These are phyloP conservation scores for Cyanidium caldarium DNA, from an alignment of 23 red algal genomes.

Conservation along the genomic window DNA sequence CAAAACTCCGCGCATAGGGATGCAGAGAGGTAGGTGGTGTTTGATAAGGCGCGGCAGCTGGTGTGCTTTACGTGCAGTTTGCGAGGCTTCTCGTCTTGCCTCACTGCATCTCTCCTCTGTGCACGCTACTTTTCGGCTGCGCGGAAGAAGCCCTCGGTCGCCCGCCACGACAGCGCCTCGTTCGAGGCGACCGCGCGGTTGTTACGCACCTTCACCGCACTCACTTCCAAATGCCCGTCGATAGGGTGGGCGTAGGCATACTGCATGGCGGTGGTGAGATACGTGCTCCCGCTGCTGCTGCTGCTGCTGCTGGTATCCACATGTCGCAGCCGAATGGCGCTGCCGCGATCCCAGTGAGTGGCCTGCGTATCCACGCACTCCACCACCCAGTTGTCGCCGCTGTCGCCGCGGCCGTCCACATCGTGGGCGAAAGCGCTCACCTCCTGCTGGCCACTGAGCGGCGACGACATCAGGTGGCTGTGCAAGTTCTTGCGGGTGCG, in stretches of 20 bases:
- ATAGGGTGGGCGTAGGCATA: background rate
- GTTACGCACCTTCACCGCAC: too few species aligned
- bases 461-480: conserved; percentile 57
- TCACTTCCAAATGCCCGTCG: background rate
- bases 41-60: too few species aligned
- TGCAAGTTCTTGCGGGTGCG: conserved; percentile 71
- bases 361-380: conserved; percentile 10
- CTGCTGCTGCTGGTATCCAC: too few species aligned
- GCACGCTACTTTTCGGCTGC: too few species aligned
- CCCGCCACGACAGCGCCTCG: too few species aligned
- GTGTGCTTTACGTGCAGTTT: too few species aligned
- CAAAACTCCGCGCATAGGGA: conserved; percentile 56
- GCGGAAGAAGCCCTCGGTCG: too few species aligned
- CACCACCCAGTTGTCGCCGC: conserved; percentile 55
- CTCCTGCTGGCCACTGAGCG: conserved; percentile 39
- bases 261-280: background rate
- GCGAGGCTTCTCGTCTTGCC: too few species aligned
- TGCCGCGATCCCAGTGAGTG: background rate
- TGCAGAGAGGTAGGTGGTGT: too few species aligned
- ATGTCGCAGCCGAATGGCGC: background rate
- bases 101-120: too few species aligned
- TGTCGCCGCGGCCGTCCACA: conserved; percentile 29
- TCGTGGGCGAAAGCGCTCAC: conserved; percentile 46
- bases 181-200: too few species aligned
- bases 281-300: background rate